Base-by-base conservation (phyloP, 306 rosid genomes). In the Gynostemma pentaphyllum region DNA sequence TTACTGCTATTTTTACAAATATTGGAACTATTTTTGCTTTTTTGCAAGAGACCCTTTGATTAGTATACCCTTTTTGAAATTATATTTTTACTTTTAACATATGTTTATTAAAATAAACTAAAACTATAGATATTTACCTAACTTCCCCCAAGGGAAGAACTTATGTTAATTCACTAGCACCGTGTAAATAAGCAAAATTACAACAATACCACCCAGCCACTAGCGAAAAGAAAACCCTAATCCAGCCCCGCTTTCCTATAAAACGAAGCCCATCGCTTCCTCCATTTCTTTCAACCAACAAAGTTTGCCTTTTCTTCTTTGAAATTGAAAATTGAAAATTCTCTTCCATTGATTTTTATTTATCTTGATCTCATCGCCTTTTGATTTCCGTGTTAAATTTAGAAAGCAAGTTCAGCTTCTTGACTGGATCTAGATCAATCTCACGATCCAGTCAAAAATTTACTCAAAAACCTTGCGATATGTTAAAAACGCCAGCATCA, bases 391-490 rank as follows among this genome's bases (percentile, higher is more conserved):
- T 21, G n/a, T 5, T 5, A 12, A 2, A 57, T 18, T 59, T 32
- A 19, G 10, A 18, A 57, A 53, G 90, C 94, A 85, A 83, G 83
- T 15, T 62, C 87, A 86, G 91, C 91, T 82, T 89, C 89, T 86
- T 89, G 95, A 49, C 57, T 77, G 80, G 72, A 68, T 53, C 68
- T 64, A 11, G 45, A 61, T 0, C 2, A 1, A n/a, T 16, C 4
- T 10, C 0, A 78, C 67, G 83, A 62, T 78, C 40, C 78, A 57
- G 48, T 65, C 95, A 80, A 62, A 67, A 13, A 4, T 51, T 0
- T 72, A 29, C 45, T 12, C 28, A 75, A 72, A 53, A 72, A 53
- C 79, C 87, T 89, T 89, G 97, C 86, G 39, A 89, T 14, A 86
- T 49, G 0, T n/a, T n/a, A 74, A 49, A 9, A 46, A 36, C 65